Conservation (phyloP, 225 moss, liverwort and hornwort genomes). For the Polytrichum formosum region DNA sequence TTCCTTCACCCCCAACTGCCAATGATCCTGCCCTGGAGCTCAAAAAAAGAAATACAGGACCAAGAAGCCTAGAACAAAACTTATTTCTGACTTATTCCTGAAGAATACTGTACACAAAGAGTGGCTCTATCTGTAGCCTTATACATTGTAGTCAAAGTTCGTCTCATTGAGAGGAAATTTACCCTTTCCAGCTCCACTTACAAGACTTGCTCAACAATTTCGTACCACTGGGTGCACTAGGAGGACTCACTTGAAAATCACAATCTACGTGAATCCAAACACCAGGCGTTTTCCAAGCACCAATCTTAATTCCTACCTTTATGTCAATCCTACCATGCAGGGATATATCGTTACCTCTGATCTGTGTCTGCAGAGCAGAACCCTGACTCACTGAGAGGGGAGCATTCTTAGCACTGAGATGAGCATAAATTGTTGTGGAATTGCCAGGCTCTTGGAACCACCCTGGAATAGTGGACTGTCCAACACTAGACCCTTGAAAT, state of each 20-base stretch:
- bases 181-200: conserved; percentile 52
- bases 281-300: conserved; percentile 36
- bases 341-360: conserved; percentile 28
- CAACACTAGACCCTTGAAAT: conserved; percentile 29
- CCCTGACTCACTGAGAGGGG: conserved; percentile 33
- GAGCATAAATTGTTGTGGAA: conserved; percentile 24
- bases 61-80: too few relatives aligned
- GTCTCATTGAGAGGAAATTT: neutral
- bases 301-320: conserved; percentile 33
- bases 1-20: neutral
- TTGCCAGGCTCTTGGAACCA: conserved; percentile 38
- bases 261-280: conserved; percentile 52
- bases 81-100: neutral
- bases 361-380: conserved; percentile 18
- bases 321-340: conserved; percentile 36
- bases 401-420: conserved; percentile 24
- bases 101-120: neutral
- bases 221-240: conserved; percentile 41
- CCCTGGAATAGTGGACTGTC: conserved; percentile 22
- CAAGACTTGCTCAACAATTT: conserved; percentile 41
- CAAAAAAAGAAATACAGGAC: neutral
- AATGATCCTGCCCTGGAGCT: neutral
- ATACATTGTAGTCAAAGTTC: neutral
- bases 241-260: conserved; percentile 39
- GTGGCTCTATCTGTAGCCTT: neutral